Conservation (phyloP, 176 grass and related monocot genomes). For the Oryza glumipatula region DNA sequence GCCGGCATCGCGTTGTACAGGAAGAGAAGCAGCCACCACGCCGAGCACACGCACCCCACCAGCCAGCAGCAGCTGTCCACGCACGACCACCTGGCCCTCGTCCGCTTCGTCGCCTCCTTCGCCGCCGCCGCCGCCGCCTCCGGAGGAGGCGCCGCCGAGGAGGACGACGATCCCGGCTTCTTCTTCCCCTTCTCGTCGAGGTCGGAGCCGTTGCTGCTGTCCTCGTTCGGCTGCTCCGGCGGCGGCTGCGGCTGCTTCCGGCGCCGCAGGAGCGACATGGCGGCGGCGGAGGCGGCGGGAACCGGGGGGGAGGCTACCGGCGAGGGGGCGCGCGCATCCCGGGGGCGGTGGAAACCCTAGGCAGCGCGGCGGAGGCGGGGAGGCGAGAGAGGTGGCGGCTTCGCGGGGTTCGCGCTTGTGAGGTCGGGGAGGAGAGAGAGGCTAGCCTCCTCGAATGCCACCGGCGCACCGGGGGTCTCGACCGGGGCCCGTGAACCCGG, state of each 20-base stretch:
- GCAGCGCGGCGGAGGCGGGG: conserved; percentile 36
- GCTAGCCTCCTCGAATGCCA: conserved; percentile 9
- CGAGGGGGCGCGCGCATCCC: conserved; percentile 37
- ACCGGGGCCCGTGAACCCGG: conserved; percentile 4
- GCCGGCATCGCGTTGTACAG: conserved; percentile 98
- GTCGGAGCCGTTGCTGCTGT: conserved; percentile 43
- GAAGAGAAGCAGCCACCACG: conserved; percentile 94
- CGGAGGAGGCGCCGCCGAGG: not conserved
- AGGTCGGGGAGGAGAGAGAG: conserved; percentile 22
- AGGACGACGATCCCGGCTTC: conserved; percentile 21
- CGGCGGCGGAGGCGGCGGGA: not conserved
- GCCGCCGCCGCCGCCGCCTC: not conserved
- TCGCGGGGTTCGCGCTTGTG: conserved; percentile 37
- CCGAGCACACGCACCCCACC: conserved; percentile 85
- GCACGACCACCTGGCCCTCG: conserved; percentile 72
- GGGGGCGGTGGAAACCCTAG: conserved; percentile 38
- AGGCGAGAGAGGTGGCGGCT: conserved; percentile 40
- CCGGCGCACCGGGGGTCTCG: conserved; percentile 25
- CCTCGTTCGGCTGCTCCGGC: conserved; percentile 39
- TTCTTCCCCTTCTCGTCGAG: conserved; percentile 37
- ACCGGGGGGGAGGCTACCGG: conserved; percentile 31
- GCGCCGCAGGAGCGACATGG: conserved; percentile 80
- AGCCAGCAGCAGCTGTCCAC: conserved; percentile 91
- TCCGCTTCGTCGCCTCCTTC: conserved; percentile 40
- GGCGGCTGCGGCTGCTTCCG: conserved; percentile 51